These are phyloP conservation scores for Anethum foeniculum DNA, from an alignment of 140 eudicot species.

Conservation along the genomic window DNA sequence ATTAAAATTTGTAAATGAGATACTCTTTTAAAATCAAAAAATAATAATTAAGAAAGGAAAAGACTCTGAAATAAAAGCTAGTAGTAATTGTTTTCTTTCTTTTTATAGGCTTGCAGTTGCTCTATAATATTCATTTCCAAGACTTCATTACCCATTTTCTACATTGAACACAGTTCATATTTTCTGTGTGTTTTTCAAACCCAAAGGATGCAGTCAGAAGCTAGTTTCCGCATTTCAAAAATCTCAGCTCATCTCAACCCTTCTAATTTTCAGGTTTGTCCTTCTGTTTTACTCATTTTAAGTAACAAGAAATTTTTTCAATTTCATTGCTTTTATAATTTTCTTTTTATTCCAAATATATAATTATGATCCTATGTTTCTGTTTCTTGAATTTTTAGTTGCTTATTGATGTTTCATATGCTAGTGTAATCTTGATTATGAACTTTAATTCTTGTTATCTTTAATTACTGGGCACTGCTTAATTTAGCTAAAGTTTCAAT, in stretches of 20 bases:
- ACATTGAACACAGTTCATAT: not conserved
- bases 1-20: not conserved
- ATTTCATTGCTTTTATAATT: slow-evolving; percentile 1
- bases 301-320: not conserved
- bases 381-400: not conserved
- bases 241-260: slow-evolving; percentile 76
- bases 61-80: not conserved
- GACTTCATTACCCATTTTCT: too few relatives aligned
- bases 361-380: not conserved
- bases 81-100: not conserved
- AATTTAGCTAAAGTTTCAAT: slow-evolving; percentile 6
- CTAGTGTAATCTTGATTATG: not conserved
- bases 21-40: not conserved
- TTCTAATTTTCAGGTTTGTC: slow-evolving; percentile 43
- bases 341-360: too few relatives aligned
- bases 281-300: not conserved
- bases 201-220: slow-evolving; percentile 32
- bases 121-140: too few relatives aligned
- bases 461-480: not conserved
- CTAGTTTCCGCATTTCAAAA: slow-evolving; percentile 61
- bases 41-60: not conserved
- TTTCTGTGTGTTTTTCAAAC: not conserved
- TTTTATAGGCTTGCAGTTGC: not conserved
- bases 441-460: not conserved
- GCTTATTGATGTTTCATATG: not conserved